Evolutionary conservation across 1,284 basidiomycete species (phyloP).

Genomic region (Puccinia novopanici): DNA sequence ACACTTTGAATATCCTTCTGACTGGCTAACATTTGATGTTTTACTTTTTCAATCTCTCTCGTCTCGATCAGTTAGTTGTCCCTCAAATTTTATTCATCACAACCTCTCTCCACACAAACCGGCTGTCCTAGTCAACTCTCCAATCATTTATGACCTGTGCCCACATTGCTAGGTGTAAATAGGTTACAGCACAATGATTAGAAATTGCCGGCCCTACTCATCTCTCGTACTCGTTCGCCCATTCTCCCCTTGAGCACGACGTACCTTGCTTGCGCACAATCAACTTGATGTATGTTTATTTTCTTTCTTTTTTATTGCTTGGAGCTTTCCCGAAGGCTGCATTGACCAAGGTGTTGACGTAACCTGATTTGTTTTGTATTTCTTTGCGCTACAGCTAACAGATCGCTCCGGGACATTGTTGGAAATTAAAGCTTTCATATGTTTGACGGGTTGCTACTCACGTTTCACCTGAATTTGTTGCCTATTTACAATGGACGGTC

Average conservation of each 20-base stretch:
- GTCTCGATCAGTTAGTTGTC: neutral
- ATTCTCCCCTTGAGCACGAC: neutral
- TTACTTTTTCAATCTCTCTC: neutral
- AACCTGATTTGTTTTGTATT: too few species aligned
- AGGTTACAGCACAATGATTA: neutral
- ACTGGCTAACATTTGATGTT: conserved; percentile 9
- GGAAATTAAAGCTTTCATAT: neutral
- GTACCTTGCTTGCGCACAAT: neutral
- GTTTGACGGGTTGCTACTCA: neutral
- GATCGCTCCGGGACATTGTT: too few species aligned
- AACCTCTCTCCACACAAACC: conserved; percentile 7
- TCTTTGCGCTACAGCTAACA: too few species aligned
- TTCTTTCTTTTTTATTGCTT: neutral
- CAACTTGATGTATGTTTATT: neutral
- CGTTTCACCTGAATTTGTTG: neutral
- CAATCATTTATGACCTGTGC: neutral
- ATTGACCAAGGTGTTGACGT: too few species aligned
- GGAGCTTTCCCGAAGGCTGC: neutral
- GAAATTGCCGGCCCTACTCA: neutral
- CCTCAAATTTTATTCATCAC: neutral
- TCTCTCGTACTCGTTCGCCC: neutral
- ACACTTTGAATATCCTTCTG: neutral
- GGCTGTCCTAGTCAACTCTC: neutral
- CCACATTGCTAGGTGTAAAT: neutral
- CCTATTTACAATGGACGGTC: neutral